Conservation (phyloP, 371 early-diverging fungal species). For the Dichotomocladium elegans region DNA sequence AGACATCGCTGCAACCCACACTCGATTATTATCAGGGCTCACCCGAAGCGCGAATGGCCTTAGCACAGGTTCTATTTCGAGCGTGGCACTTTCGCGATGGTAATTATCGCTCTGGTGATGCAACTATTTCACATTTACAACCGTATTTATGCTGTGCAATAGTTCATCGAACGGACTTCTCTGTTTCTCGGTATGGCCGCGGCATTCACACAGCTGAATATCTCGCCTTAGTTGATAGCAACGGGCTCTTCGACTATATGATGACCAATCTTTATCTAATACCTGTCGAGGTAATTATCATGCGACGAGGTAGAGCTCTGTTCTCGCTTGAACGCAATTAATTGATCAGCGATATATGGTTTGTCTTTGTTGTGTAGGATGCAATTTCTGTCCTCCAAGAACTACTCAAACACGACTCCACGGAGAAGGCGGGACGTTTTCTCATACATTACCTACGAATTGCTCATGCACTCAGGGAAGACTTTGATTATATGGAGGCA, state of each 20-base stretch:
- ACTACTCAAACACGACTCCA: background rate
- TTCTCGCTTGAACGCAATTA: too few relatives aligned
- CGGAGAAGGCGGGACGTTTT: background rate
- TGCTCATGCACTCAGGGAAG: background rate
- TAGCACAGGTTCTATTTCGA: slow-evolving; percentile 18
- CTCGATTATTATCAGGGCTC: slow-evolving; percentile 10
- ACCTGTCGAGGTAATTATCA: slow-evolving; percentile 2
- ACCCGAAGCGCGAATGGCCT: background rate
- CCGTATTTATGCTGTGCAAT: background rate
- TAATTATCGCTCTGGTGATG: background rate
- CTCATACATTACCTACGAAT: background rate
- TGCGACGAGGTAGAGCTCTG: too few relatives aligned
- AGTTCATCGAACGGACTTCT: slow-evolving; percentile 16
- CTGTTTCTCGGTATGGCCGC: slow-evolving; percentile 17
- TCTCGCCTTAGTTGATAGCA: background rate
- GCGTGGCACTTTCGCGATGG: slow-evolving; percentile 14
- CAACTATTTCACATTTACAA: background rate
- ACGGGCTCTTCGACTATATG: slow-evolving; percentile 1
- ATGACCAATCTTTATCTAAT: slow-evolving; percentile 4
- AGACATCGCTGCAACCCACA: slow-evolving; percentile 2
- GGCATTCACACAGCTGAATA: slow-evolving; percentile 12
- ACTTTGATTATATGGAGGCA: background rate
- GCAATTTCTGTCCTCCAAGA: background rate
- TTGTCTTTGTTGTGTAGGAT: background rate
- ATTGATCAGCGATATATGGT: background rate